These are phyloP conservation scores for Ceriops decandra DNA, from an alignment of 345 rosid genomes.

Conservation along the genomic window DNA sequence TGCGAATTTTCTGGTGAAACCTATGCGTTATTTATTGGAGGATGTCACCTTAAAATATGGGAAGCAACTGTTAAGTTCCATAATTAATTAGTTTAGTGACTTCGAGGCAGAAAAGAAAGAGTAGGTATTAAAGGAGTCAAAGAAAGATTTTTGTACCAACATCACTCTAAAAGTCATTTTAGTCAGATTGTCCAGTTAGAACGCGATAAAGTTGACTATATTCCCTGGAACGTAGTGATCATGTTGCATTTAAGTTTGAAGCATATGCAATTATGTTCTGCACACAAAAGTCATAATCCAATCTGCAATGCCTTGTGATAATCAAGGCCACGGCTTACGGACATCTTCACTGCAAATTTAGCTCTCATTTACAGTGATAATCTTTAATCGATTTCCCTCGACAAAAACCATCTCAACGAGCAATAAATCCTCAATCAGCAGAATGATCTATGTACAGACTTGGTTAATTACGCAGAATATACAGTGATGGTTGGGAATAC, in stretches of 20 bases:
- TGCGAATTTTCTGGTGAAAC: constrained; percentile 16
- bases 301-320: too few relatives aligned
- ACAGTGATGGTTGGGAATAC: too few relatives aligned
- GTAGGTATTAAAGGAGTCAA: constrained; percentile 17
- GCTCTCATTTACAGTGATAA: too few relatives aligned
- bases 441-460: too few relatives aligned
- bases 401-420: too few relatives aligned
- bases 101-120: not conserved
- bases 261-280: too few relatives aligned
- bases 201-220: constrained; percentile 1
- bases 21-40: constrained; percentile 20
- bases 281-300: too few relatives aligned
- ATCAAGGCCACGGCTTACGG: too few relatives aligned
- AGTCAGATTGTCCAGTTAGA: constrained; percentile 20
- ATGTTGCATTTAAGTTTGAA: not conserved
- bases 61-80: constrained; percentile 10
- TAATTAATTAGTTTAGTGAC: constrained; percentile 1
- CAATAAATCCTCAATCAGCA: too few relatives aligned
- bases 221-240: constrained; percentile 3
- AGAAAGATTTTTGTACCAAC: constrained; percentile 17
- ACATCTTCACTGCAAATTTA: too few relatives aligned
- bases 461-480: too few relatives aligned
- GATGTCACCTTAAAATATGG: constrained; percentile 41
- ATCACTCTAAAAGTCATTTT: constrained; percentile 3
- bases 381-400: too few relatives aligned